phyloP scores from a whole-genome alignment of 225 moss, liverwort and hornwort species.

The Physcomitrellopsis africana region DNA sequence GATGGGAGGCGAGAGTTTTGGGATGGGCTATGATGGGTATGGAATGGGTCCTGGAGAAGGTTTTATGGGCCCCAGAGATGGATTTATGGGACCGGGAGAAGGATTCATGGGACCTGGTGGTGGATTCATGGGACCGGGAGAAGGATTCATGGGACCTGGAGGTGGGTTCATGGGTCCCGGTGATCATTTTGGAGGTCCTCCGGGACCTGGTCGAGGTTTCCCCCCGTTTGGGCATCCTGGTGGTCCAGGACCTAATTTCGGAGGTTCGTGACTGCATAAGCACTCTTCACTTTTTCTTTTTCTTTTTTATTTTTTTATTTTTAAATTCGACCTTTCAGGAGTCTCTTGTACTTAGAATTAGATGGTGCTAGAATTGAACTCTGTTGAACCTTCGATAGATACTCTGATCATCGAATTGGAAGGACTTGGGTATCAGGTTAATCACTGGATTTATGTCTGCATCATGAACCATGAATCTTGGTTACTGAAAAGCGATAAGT shows the following conservation, averaged over 20 bases:
- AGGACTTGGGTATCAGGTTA: neutral
- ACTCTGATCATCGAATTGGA: neutral
- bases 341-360: neutral
- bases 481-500: neutral
- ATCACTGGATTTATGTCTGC: neutral
- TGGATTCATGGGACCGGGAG: constrained; percentile 73
- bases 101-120: constrained; percentile 65
- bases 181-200: constrained; percentile 88
- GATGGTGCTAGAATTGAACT: neutral
- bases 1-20: constrained; percentile 89
- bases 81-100: constrained; percentile 77
- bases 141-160: constrained; percentile 74
- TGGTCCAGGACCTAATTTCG: constrained; percentile 89
- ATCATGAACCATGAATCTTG: neutral
- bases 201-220: constrained; percentile 86
- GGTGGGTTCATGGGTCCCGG: constrained; percentile 82
- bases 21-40: constrained; percentile 91
- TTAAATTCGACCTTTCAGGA: constrained; percentile 9
- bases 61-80: constrained; percentile 67
- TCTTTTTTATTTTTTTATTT: neutral
- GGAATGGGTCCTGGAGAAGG: constrained; percentile 90
- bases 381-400: neutral
- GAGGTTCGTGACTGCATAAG: constrained; percentile 39
- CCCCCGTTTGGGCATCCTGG: constrained; percentile 91
- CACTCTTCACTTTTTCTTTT: constrained; percentile 7